Evolutionary conservation across 2,329 filamentous ascomycete genomes (phyloP), one percentile per base, ranked within the genome.

Genomic region (Cercospora janseana): DNA sequence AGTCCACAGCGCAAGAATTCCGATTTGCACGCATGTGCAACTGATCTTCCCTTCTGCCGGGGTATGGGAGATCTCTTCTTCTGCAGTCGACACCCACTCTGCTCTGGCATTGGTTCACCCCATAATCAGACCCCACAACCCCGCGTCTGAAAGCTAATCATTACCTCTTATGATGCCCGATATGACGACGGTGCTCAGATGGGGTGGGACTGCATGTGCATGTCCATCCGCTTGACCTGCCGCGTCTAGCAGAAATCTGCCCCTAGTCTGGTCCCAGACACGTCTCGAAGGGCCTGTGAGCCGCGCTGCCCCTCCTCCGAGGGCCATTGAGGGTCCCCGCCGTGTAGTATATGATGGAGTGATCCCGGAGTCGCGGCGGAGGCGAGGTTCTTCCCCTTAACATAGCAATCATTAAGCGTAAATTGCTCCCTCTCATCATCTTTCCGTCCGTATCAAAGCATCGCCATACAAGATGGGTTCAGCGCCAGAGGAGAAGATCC

Each of bases 381-480:
- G 9, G n/a, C 27, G 15, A 18, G 15, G 27, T 20, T 26, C 27
- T 20, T 20, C 4, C 18, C 12, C 18, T 52, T 21, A 32, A 46
- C 27, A 16, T 38, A 23, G 44, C 40, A 49, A 55, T 29, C 46
- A 55, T 55, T 49, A 53, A 57, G 41, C 55, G 55, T 10, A 57
- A 57, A 51, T 26, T 21, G 24, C 26, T 26, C 15, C 15, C 23
- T 23, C 45, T 13, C 51, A 52, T 24, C 46, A 23, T 18, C 44
- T 58, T 32, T 29, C 52, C 12, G 34, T 42, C 41, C 47, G 55
- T 40, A 47, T 20, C 28, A 58, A 56, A 20, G 15, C 40, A 13
- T 58, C 52, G 12, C 47, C 55, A n/a, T 47, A 49, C 53, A 61
- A 51, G 27, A 62, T 63, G 61, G 60, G 60, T 49, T 62, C 60